Evolutionary conservation across 768 basidiomycete genomes (phyloP).

Genomic region (Pluteus cervinus): DNA sequence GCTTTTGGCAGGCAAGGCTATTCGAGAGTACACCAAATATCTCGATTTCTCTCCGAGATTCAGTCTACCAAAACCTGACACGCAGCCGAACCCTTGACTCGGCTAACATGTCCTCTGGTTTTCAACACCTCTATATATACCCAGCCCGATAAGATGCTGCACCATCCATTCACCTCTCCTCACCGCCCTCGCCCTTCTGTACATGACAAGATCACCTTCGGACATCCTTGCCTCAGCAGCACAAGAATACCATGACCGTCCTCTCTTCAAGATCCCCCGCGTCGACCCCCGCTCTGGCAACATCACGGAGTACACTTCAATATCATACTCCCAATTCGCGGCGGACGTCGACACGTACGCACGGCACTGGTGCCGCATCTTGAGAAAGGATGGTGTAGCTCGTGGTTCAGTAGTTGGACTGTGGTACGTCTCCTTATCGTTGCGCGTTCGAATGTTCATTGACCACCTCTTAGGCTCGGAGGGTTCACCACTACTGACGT

Average conservation of each 20-base stretch:
- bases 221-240: conserved; percentile 55
- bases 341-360: conserved; percentile 61
- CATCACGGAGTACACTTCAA: conserved; percentile 48
- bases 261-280: conserved; percentile 58
- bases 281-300: conserved; percentile 34
- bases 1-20: neutral
- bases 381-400: conserved; percentile 40
- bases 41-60: neutral
- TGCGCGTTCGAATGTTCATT: conserved; percentile 4
- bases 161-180: conserved; percentile 12
- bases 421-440: conserved; percentile 42
- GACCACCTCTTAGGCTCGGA: conserved; percentile 45
- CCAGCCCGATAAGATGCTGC: conserved; percentile 1
- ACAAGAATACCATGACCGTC: conserved; percentile 37
- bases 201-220: conserved; percentile 49
- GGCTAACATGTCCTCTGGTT: neutral
- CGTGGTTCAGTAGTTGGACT: conserved; percentile 61
- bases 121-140: neutral
- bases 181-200: conserved; percentile 14
- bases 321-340: conserved; percentile 62
- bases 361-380: conserved; percentile 51
- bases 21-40: neutral
- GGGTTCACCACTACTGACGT: conserved; percentile 70
- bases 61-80: neutral
- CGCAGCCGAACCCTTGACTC: conserved; percentile 1